Base-by-base conservation (phyloP, 371 early-diverging fungal genomes). In the Coemansia sp. region DNA sequence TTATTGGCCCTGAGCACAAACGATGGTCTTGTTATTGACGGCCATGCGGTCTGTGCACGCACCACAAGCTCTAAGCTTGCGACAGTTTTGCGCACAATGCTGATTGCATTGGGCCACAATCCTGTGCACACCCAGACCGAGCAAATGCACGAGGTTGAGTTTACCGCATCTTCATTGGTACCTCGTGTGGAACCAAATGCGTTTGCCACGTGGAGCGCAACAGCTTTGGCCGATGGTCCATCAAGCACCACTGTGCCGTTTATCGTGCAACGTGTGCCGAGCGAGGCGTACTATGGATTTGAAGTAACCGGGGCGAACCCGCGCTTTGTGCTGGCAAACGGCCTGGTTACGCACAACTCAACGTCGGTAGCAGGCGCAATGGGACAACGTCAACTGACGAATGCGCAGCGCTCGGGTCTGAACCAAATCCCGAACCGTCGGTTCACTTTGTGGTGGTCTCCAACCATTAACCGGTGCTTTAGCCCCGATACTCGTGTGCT, bases 371-470 rank as follows among this genome's bases (percentile, higher is more conserved):
- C 87, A 32, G 89, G 87, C 57, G 75, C 81, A 28, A 87, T 88
- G 87, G 87, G 87, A 71, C 94, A 90, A 86, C 98, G 97, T 83
- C 98, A 97, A 82, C 83, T 97, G 62, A 99, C 98, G 61, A 98
- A 96, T 69, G 99, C 99, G n/a, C 99, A 99, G 82, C 86, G 99
- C 55, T 90, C 92, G 55, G 99, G 99, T 86, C 83, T 98, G 77
- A 96, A 96, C 79, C 96, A 98, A 84, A 97, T 99, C 84, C 99
- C 99, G 41, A 99, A 99, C 83, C 95, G 98, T 88, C 95, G 99
- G 63, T 99, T 99, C 85, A 98, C 97, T 3, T 86, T 99, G 40
- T 99, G 99, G 99, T 99, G 99, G 99, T 95, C 95, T 32, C 99
- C 99, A 9, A 98, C 99, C 2, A 97, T 99, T 77, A 99, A 99